Conservation (phyloP, 176 grass and related monocot genomes). For the Cymbopogon citratus region DNA sequence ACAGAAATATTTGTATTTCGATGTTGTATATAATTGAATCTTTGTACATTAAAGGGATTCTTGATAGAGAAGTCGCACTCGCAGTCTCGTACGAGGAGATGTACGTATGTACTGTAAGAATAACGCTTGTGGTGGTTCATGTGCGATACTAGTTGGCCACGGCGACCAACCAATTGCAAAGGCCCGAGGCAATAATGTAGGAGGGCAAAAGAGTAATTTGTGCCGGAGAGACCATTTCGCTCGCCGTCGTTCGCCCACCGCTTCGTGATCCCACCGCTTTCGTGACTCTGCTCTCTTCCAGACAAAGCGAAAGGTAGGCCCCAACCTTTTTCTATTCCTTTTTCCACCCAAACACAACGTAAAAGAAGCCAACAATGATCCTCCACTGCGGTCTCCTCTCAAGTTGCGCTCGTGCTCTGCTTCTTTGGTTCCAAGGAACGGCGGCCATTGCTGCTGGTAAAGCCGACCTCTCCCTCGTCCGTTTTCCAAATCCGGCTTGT, state of each 20-base stretch:
- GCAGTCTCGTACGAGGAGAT: too few relatives aligned
- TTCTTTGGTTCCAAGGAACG: neutral
- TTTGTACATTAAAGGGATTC: too few relatives aligned
- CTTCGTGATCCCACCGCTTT: too few relatives aligned
- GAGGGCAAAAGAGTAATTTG: neutral
- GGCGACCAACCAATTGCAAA: too few relatives aligned
- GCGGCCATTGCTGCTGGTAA: slow-evolving; percentile 28
- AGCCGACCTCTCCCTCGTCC: neutral
- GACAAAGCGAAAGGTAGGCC: neutral
- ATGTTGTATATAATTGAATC: too few relatives aligned
- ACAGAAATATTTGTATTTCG: too few relatives aligned
- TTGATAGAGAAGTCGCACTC: too few relatives aligned
- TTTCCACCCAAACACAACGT: neutral
- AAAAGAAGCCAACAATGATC: neutral
- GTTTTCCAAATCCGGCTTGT: neutral
- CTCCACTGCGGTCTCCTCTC: neutral
- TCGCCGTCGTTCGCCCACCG: neutral
- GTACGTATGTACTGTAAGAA: too few relatives aligned
- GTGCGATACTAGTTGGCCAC: too few relatives aligned
- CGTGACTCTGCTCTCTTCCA: neutral
- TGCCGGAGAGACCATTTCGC: neutral
- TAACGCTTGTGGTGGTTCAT: too few relatives aligned
- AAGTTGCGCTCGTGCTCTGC: slow-evolving; percentile 17
- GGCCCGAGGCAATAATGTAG: too few relatives aligned
- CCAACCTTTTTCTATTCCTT: neutral